These are phyloP conservation scores for Yarrowia alimentaria DNA, from an alignment of 805 yeast species.

Conservation along the genomic window DNA sequence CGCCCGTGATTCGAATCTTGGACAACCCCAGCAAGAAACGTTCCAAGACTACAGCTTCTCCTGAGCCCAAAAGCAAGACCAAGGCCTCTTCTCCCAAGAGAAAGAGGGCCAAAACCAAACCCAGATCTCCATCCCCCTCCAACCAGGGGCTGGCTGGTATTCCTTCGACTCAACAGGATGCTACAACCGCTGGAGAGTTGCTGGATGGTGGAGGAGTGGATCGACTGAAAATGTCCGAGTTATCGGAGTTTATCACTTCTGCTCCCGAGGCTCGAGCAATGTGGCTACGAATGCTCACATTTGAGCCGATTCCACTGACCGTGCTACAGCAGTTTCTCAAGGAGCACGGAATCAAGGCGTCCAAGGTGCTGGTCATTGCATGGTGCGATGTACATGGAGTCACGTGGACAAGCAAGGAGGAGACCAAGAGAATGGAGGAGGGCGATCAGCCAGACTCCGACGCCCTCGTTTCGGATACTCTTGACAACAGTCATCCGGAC, in stretches of 20 bases:
- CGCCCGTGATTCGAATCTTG: too few species aligned
- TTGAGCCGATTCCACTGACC: conserved; percentile 3
- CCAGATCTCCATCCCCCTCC: too few species aligned
- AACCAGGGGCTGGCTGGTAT: not conserved
- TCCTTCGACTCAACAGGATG: not conserved
- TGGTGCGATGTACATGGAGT: conserved; percentile 25
- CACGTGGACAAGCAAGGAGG: conserved; percentile 16
- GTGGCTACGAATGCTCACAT: conserved; percentile 19
- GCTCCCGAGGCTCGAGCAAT: conserved; percentile 15
- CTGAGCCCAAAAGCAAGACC: too few species aligned
- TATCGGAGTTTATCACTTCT: conserved; percentile 4
- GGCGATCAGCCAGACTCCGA: too few species aligned
- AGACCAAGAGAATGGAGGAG: too few species aligned
- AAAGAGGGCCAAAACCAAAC: not conserved
- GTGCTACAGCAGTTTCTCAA: conserved; percentile 9
- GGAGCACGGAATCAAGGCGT: conserved; percentile 10
- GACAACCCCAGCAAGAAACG: too few species aligned
- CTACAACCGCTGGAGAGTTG: not conserved
- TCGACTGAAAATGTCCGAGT: conserved; percentile 32
- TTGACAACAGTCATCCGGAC: too few species aligned
- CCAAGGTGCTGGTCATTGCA: conserved; percentile 17
- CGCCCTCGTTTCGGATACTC: too few species aligned
- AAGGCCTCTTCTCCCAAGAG: not conserved
- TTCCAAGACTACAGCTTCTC: too few species aligned
- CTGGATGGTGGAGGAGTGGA: conserved; percentile 40